Conservation (phyloP, 1,139 yeast genomes). For the Diutina rugosa region DNA sequence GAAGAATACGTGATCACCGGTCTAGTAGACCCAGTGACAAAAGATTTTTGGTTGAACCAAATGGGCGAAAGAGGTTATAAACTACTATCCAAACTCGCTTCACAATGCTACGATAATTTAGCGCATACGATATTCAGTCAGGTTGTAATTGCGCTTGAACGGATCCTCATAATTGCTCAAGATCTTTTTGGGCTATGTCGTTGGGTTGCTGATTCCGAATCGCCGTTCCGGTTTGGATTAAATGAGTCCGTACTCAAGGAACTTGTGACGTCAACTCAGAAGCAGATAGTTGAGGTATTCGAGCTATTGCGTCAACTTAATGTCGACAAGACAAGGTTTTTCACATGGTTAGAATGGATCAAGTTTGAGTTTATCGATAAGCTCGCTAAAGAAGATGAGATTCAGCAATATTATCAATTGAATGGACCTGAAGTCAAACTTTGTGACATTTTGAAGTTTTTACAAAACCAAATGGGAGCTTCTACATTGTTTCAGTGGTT, state of each 20-base stretch:
- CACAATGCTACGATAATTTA: neutral
- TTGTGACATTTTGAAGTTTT: neutral
- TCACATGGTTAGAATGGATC: neutral
- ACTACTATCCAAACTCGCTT: slow-evolving; percentile 41
- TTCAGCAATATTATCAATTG: neutral
- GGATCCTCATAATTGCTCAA: neutral
- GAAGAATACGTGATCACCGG: slow-evolving; percentile 45
- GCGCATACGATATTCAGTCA: neutral
- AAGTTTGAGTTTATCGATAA: neutral
- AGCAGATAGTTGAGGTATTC: neutral
- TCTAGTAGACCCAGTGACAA: slow-evolving; percentile 26
- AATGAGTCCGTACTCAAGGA: neutral
- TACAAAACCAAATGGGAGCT: neutral
- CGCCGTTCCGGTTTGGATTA: neutral
- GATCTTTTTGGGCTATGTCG: neutral
- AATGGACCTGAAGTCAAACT: neutral
- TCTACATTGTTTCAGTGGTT: neutral
- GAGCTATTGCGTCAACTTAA: neutral
- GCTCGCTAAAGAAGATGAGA: neutral
- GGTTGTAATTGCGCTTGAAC: neutral
- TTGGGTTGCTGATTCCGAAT: neutral
- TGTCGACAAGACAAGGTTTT: neutral
- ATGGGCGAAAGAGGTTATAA: slow-evolving; percentile 61
- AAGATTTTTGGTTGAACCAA: slow-evolving; percentile 33
- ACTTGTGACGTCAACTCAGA: neutral